These are phyloP conservation scores for Microbotryomycetes sp. DNA, from an alignment of 1,284 basidiomycete genomes.

Conservation along the genomic window DNA sequence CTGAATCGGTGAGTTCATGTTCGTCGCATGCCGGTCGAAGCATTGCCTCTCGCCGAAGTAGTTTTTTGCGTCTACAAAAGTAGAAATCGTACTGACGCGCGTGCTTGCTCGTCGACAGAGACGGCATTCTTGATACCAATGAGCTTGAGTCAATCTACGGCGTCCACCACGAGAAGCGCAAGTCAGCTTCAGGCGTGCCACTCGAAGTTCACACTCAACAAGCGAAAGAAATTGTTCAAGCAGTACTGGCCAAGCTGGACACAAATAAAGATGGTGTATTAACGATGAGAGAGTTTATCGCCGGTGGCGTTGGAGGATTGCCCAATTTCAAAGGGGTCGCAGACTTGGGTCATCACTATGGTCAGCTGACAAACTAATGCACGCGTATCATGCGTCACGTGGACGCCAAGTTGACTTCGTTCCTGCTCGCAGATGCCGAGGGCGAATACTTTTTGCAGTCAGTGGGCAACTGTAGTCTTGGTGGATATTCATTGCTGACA, in stretches of 20 bases:
- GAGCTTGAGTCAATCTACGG: conserved; percentile 54
- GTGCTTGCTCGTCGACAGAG: conserved; percentile 9
- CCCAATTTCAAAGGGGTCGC: conserved; percentile 66
- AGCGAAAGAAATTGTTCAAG: conserved; percentile 70
- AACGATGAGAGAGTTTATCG: conserved; percentile 69
- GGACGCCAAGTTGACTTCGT: neutral
- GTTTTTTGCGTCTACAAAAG: neutral
- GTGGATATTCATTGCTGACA: conserved; percentile 13
- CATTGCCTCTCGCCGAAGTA: neutral
- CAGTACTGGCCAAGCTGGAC: conserved; percentile 70
- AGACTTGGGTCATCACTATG: conserved; percentile 87
- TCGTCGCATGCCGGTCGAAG: neutral
- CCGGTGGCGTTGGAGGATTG: conserved; percentile 65
- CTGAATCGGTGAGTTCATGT: conserved; percentile 30
- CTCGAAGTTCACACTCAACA: conserved; percentile 68
- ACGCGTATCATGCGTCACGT: neutral
- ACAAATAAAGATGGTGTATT: conserved; percentile 70
- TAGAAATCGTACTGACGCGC: neutral
- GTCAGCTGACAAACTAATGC: conserved; percentile 46
- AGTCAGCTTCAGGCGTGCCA: conserved; percentile 69
- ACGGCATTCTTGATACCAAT: conserved; percentile 47
- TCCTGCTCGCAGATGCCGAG: conserved; percentile 43
- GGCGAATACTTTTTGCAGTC: conserved; percentile 46
- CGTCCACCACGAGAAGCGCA: conserved; percentile 88
- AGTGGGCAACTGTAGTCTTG: no score